These are phyloP conservation scores for Kodamaea fukazawae DNA, from an alignment of 805 yeast genomes.

Conservation along the genomic window DNA sequence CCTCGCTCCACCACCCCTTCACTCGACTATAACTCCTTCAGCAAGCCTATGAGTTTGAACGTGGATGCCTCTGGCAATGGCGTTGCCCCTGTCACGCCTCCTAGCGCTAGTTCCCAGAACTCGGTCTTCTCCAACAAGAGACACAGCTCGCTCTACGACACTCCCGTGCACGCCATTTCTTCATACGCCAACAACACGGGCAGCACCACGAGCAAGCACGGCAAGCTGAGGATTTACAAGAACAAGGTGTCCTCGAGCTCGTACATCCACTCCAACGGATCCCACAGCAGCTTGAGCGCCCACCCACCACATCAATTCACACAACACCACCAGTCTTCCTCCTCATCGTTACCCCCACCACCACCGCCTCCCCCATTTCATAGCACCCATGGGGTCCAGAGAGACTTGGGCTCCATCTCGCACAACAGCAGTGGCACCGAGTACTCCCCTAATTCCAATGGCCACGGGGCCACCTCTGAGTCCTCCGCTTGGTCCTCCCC, in stretches of 20 bases:
- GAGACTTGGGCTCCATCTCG: slow-evolving; percentile 2
- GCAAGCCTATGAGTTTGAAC: slow-evolving; percentile 3
- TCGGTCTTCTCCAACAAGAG: slow-evolving; percentile 34
- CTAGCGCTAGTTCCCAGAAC: slow-evolving; percentile 41
- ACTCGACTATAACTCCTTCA: slow-evolving; percentile 7
- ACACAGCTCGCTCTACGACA: slow-evolving; percentile 18
- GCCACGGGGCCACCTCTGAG: slow-evolving; percentile 8
- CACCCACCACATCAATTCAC: slow-evolving; percentile 4
- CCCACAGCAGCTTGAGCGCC: slow-evolving; percentile 8
- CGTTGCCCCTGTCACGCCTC: slow-evolving; percentile 35
- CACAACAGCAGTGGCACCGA: slow-evolving; percentile 8
- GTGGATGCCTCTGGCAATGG: background rate
- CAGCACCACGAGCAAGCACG: slow-evolving; percentile 4
- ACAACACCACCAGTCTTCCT: slow-evolving; percentile 6
- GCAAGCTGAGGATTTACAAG: slow-evolving; percentile 14
- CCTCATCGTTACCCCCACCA: slow-evolving; percentile 6
- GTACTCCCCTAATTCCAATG: slow-evolving; percentile 10
- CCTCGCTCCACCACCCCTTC: background rate
- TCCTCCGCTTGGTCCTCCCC: slow-evolving; percentile 15
- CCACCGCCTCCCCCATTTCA: slow-evolving; percentile 10
- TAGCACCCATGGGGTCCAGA: background rate
- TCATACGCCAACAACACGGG: slow-evolving; percentile 9
- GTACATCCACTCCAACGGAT: slow-evolving; percentile 5
- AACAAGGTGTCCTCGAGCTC: background rate
- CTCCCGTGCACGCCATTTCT: slow-evolving; percentile 22